These are phyloP conservation scores for Penicillium sp. DNA, from an alignment of 2,329 filamentous ascomycete species.

Conservation along the genomic window DNA sequence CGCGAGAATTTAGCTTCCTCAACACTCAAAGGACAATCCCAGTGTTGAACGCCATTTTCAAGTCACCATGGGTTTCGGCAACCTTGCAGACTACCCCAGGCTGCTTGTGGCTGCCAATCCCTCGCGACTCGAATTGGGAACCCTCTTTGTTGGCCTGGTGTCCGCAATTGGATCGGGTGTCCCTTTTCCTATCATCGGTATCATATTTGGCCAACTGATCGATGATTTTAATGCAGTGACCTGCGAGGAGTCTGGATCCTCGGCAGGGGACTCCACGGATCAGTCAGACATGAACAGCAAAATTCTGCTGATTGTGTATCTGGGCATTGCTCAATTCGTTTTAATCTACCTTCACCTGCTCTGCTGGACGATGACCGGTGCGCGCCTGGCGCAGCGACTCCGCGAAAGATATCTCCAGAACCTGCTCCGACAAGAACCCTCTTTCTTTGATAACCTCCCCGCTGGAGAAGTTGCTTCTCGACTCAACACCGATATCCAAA, in stretches of 20 bases:
- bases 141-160: conserved; percentile 27
- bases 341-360: conserved; percentile 64
- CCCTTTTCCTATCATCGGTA: conserved; percentile 42
- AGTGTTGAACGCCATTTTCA: conserved; percentile 3
- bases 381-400: conserved; percentile 62
- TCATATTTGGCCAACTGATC: conserved; percentile 42
- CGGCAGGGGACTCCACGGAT: conserved; percentile 19
- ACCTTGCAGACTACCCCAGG: conserved; percentile 35
- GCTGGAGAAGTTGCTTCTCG: conserved; percentile 63
- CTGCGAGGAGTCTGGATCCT: conserved; percentile 14
- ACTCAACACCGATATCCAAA: conserved; percentile 64
- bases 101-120: conserved; percentile 41
- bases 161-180: conserved; percentile 39
- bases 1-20: conserved; percentile 7
- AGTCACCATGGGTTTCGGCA: conserved; percentile 28
- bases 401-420: conserved; percentile 60
- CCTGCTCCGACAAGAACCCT: conserved; percentile 60
- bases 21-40: conserved; percentile 7
- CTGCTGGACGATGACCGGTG: conserved; percentile 64
- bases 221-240: conserved; percentile 39
- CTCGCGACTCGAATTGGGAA: conserved; percentile 30
- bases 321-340: conserved; percentile 62
- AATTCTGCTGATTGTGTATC: conserved; percentile 61
- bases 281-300: conserved; percentile 46
- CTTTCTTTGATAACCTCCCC: conserved; percentile 63